Evolutionary conservation across 1,284 basidiomycete species (phyloP).

Genomic region (Mycena sp.): DNA sequence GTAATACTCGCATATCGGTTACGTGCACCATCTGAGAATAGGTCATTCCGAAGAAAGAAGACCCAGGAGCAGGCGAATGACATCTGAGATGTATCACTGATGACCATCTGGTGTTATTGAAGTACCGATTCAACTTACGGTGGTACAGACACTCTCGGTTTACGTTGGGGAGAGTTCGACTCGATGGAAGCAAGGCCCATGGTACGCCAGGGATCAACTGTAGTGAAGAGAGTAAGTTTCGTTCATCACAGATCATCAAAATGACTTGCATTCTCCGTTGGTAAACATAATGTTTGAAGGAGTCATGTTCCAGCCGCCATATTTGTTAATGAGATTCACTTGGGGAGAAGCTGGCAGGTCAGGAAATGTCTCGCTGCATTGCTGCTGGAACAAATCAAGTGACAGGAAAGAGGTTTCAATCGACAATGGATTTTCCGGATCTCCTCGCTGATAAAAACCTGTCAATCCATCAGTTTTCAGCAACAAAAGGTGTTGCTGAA

Average conservation of each 20-base stretch:
- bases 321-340: slow-evolving; percentile 56
- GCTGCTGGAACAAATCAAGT: slow-evolving; percentile 52
- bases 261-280: slow-evolving; percentile 57
- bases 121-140: slow-evolving; percentile 38
- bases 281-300: slow-evolving; percentile 58
- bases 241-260: not conserved
- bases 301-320: slow-evolving; percentile 61
- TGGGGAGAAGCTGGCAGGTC: slow-evolving; percentile 50
- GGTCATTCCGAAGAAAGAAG: slow-evolving; percentile 57
- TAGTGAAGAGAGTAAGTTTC: not conserved
- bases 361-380: slow-evolving; percentile 52
- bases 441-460: slow-evolving; percentile 61
- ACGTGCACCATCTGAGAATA: slow-evolving; percentile 59
- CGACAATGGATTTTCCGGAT: slow-evolving; percentile 53
- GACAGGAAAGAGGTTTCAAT: slow-evolving; percentile 59
- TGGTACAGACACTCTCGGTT: slow-evolving; percentile 49
- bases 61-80: slow-evolving; percentile 43
- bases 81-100: slow-evolving; percentile 43
- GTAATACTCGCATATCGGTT: slow-evolving; percentile 56
- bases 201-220: slow-evolving; percentile 64
- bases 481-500: not conserved
- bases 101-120: not conserved
- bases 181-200: slow-evolving; percentile 62
- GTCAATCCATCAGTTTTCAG: not conserved
- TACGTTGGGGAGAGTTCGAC: slow-evolving; percentile 53